Conservation (phyloP, 495 filamentous ascomycete species). For the Tuber microsphaerosporum region DNA sequence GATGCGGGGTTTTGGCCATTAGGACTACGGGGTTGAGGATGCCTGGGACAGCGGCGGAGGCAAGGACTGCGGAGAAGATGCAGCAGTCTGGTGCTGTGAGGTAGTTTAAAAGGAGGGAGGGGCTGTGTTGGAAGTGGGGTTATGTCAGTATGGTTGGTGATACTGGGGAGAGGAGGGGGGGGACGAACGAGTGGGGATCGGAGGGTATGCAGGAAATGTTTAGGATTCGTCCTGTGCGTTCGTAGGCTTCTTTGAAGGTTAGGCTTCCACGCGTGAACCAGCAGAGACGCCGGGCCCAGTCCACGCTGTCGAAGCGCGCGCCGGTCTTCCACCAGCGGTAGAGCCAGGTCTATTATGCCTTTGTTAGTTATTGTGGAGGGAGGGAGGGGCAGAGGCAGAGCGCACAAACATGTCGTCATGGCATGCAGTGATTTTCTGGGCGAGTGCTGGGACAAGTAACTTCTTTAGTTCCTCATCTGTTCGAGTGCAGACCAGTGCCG, state of each 20-base stretch:
- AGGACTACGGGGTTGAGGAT: slow-evolving; percentile 93
- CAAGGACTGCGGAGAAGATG: slow-evolving; percentile 93
- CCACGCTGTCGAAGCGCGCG: slow-evolving; percentile 82
- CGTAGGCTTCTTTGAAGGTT: slow-evolving; percentile 91
- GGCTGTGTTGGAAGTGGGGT: slow-evolving; percentile 39
- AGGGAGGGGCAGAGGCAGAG: background rate
- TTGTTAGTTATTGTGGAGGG: background rate
- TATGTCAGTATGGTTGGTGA: slow-evolving; percentile 5
- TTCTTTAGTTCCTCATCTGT: slow-evolving; percentile 83
- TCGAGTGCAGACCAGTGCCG: slow-evolving; percentile 76
- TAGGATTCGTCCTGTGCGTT: slow-evolving; percentile 84
- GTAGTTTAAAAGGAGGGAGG: slow-evolving; percentile 71
- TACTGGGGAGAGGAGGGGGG: slow-evolving; percentile 55
- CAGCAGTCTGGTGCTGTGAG: slow-evolving; percentile 92
- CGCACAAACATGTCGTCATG: slow-evolving; percentile 50
- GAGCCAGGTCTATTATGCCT: slow-evolving; percentile 54
- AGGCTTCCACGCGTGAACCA: slow-evolving; percentile 87
- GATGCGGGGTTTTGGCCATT: slow-evolving; percentile 73
- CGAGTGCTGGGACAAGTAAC: slow-evolving; percentile 76
- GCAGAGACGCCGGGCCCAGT: slow-evolving; percentile 77
- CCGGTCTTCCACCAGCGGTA: slow-evolving; percentile 85
- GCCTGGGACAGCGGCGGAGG: slow-evolving; percentile 90
- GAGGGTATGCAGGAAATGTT: slow-evolving; percentile 97
- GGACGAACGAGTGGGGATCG: slow-evolving; percentile 60
- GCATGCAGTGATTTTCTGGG: slow-evolving; percentile 77